Conservation (phyloP, 176 grass and related monocot genomes). For the Carex cristatella region DNA sequence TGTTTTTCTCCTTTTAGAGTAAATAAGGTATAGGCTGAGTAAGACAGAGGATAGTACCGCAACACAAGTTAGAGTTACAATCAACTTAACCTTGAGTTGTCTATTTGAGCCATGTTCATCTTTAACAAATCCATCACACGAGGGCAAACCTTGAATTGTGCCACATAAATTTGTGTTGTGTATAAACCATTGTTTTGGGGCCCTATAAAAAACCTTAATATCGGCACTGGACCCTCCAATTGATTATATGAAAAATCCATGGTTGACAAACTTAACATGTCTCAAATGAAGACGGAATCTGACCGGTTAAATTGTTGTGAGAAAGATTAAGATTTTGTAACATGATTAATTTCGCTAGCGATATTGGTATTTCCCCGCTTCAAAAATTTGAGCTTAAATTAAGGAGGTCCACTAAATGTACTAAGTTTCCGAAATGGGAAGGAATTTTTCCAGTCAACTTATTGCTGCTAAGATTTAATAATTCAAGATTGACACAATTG, state of each 20-base stretch:
- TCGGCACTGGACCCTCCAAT: constrained; percentile 24
- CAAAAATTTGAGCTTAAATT: constrained; percentile 22
- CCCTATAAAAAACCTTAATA: background rate
- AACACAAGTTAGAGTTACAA: background rate
- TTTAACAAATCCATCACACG: background rate
- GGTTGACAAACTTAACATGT: constrained; percentile 19
- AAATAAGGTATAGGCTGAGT: background rate
- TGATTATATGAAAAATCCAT: constrained; percentile 39
- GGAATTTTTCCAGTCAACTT: background rate
- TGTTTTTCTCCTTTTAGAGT: background rate
- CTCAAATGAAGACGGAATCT: constrained; percentile 7
- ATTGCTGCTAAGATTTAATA: background rate
- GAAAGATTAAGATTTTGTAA: no score
- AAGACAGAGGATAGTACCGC: background rate
- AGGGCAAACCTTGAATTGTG: background rate
- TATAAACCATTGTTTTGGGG: background rate
- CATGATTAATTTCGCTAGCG: no score
- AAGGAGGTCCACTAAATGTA: constrained; percentile 9
- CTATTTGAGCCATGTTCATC: background rate
- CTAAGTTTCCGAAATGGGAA: background rate
- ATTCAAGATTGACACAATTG: background rate
- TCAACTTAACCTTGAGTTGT: background rate
- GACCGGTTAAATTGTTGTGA: background rate
- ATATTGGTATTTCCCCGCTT: background rate
- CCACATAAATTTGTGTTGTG: background rate